Base-by-base conservation (phyloP, 306 rosid genomes). In the Cucurbita ficifolia region DNA sequence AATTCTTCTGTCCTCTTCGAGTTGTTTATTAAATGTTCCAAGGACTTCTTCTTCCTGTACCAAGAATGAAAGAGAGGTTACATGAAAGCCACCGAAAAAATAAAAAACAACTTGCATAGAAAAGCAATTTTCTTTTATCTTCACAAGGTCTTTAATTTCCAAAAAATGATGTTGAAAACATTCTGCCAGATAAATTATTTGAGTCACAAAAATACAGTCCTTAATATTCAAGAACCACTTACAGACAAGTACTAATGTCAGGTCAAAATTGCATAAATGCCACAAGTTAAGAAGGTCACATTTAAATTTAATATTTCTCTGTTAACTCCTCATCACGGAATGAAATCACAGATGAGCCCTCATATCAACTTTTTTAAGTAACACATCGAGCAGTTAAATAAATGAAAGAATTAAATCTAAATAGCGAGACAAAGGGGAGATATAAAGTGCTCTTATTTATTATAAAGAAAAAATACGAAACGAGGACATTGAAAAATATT, bases 1-100 rank as follows among this genome's bases (percentile, higher is more conserved):
- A 76, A 94, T 79, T 87, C 86, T 85, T 75, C 90, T 82, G 79
- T 94, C 99, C 75, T 94, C 97, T 72, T 94, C 99, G 18, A 94
- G 86, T 82, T 94, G 99, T 79, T 91, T 94, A 80, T 84, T 84
- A 81, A 94, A 94, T 63, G 89, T 85, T 81, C 42, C 76, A 65
- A 91, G 95, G 40, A 77, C 59, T 82, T 87, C 95, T 42, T 94
- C 97, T 71, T 94, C 99, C 99, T 94, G 80, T 21, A 82, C 75
- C 75, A 73, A 38, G 72, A 77, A 80, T 24, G 51, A 64, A 83
- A 54, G 62, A 18, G 18, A 57, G 35, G 36, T 63, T 53, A 49
- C 75, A 51, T 60, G 61, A 80, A 76, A 40, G 14, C 50, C 17
- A 21, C 50, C 12, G 9, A 70, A 35, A 57, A 16, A 52, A 35